phyloP scores from a whole-genome alignment of 2,329 filamentous ascomycete genomes.

The Sordariomycetes sp. region DNA sequence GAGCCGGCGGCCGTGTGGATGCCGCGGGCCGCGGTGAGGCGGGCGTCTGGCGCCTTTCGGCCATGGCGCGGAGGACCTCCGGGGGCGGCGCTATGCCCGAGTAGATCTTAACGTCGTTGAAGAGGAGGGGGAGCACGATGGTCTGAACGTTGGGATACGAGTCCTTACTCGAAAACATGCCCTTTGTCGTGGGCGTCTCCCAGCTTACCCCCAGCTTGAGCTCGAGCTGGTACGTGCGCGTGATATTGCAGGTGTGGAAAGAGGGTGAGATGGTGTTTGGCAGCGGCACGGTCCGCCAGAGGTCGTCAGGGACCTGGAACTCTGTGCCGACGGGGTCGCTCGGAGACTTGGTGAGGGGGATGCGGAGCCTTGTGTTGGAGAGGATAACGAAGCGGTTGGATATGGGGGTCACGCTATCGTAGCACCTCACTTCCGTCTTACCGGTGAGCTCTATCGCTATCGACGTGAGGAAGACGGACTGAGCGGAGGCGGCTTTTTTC shows the following conservation, averaged over 20 bases:
- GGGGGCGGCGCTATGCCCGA: conserved; percentile 77
- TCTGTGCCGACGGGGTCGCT: conserved; percentile 51
- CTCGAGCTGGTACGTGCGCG: conserved; percentile 71
- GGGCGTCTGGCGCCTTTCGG: conserved; percentile 14
- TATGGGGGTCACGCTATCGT: conserved; percentile 60
- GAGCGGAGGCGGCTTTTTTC: conserved; percentile 56
- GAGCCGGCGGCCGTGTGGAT: conserved; percentile 8
- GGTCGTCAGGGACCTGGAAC: conserved; percentile 49
- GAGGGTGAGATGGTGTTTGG: conserved; percentile 80
- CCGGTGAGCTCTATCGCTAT: conserved; percentile 74
- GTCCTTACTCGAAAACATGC: conserved; percentile 7
- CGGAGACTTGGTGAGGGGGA: conserved; percentile 47
- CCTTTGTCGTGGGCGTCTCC: conserved; percentile 27
- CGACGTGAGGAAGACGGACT: conserved; percentile 61
- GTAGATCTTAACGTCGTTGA: conserved; percentile 64
- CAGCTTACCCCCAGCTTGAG: conserved; percentile 67
- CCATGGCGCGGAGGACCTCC: conserved; percentile 55
- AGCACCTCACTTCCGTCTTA: conserved; percentile 65
- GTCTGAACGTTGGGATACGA: conserved; percentile 42
- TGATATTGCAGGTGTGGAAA: conserved; percentile 82
- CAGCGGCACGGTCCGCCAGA: conserved; percentile 62
- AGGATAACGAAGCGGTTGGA: conserved; percentile 62
- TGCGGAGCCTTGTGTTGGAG: conserved; percentile 56
- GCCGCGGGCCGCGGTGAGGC: conserved; percentile 20
- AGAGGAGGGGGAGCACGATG: conserved; percentile 64